Base-by-base conservation (phyloP, 108 stramenopile species). In the Skeletonema tropicum region DNA sequence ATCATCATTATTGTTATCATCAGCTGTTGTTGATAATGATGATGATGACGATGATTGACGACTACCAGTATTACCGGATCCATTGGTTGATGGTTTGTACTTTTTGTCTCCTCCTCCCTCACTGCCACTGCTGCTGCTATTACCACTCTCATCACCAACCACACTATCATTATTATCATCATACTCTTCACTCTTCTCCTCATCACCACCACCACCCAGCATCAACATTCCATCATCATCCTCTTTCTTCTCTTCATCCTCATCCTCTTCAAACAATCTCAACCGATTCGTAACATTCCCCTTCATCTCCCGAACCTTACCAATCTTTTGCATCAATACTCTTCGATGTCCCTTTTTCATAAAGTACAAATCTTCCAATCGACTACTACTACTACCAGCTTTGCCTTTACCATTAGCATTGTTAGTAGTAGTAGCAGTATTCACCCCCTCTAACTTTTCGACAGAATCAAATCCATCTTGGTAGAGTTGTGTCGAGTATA, bases 331-430 rank as follows among this genome's bases (percentile, higher is more conserved):
- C 5, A 46, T 38, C 52, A 82, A 32, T 2, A 68, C 80, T 26
- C 80, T 55, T 14, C 70, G 11, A 36, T 82, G 80, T 9, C 72
- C 80, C 65, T 73, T 82, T 31, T 82, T 82, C 80, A 82, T 82
- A 64, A 82, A 82, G 23, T 59, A 38, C 10, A 82, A 36, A 36
- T 82, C 80, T 30, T 67, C 76, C 57, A 55, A 55, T 55, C 23
- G 5, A 2, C 21, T 25, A 23, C 9, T 6, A 55, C 52, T 9
- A 45, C 15, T 5, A n/a, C 15, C 15, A n/a, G 11, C 13, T 2
- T 8, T 15, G 2, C 23, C 48, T n/a, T n/a, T n/a, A 49, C 48
- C 17, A 55, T 9, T 23, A 55, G 7, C 25, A 55, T 55, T 55
- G 38, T 49, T n/a, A n/a, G n/a, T n/a, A n/a, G n/a, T n/a, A n/a